phyloP scores from a whole-genome alignment of 2,329 filamentous ascomycete species.

The Emergomyces orientalis region DNA sequence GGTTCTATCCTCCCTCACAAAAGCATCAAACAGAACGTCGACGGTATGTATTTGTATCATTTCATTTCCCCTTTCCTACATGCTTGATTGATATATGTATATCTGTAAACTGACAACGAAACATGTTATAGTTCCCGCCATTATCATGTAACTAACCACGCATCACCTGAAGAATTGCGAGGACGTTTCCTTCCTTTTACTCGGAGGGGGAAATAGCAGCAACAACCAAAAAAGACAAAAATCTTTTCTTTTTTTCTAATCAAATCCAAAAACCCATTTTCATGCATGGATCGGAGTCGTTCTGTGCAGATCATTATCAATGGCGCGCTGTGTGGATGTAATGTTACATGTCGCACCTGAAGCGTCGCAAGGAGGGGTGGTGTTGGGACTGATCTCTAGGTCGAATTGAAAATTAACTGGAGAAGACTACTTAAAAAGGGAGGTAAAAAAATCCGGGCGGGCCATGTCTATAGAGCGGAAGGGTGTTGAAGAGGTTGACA shows the following conservation, averaged over 20 bases:
- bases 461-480: constrained; percentile 1
- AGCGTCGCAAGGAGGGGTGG: not conserved
- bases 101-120: constrained; percentile 7
- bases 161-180: not conserved
- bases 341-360: not conserved
- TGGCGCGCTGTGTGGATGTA: not conserved
- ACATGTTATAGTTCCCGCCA: constrained; percentile 34
- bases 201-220: not conserved
- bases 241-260: constrained; percentile 16
- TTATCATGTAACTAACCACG: constrained; percentile 37
- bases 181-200: not conserved
- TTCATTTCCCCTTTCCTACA: not conserved
- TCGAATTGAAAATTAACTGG: not conserved
- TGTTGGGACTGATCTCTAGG: not conserved
- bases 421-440: not conserved
- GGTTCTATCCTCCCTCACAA: constrained; percentile 94
- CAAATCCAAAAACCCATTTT: constrained; percentile 20
- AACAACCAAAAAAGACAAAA: constrained; percentile 13
- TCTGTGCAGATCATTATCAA: constrained; percentile 17
- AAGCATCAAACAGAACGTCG: constrained; percentile 97
- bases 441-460: constrained; percentile 2
- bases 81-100: not conserved
- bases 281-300: constrained; percentile 34
- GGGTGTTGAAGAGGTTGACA: constrained; percentile 12
- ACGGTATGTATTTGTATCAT: constrained; percentile 51